These are phyloP conservation scores for Isochrysis galbana DNA, from an alignment of 78 protist species.

Conservation along the genomic window DNA sequence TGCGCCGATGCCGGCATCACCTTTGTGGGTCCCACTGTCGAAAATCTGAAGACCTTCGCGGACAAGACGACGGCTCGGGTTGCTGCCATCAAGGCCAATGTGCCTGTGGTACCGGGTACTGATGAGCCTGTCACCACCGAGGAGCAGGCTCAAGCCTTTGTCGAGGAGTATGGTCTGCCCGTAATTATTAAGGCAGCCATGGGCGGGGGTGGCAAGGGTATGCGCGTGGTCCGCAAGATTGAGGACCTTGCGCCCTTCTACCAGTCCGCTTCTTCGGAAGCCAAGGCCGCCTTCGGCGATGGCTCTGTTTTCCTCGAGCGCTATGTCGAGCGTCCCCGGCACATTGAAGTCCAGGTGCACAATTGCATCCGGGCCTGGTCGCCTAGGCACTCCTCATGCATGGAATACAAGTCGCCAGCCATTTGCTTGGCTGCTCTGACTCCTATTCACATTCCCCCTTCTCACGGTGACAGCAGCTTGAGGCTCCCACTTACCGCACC, in stretches of 20 bases:
- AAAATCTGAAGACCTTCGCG: slow-evolving; percentile 1
- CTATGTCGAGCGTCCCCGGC: slow-evolving; percentile 62
- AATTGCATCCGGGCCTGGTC: too few species aligned
- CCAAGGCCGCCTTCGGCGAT: slow-evolving; percentile 62
- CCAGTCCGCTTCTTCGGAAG: slow-evolving; percentile 30
- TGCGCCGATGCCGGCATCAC: slow-evolving; percentile 34
- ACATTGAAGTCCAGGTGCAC: too few species aligned
- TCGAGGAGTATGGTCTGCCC: neutral
- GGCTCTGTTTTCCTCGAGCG: slow-evolving; percentile 77
- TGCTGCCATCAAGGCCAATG: slow-evolving; percentile 10
- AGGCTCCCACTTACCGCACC: too few species aligned
- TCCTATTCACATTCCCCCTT: too few species aligned
- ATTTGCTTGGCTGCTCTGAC: too few species aligned
- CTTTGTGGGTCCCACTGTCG: slow-evolving; percentile 41
- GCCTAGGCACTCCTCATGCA: too few species aligned
- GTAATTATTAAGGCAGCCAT: slow-evolving; percentile 66
- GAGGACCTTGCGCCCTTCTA: neutral
- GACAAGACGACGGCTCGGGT: slow-evolving; percentile 53
- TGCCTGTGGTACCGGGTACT: neutral
- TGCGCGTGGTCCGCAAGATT: slow-evolving; percentile 40
- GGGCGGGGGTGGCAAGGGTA: slow-evolving; percentile 74
- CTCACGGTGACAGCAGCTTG: too few species aligned
- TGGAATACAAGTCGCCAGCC: too few species aligned
- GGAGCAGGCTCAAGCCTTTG: neutral
- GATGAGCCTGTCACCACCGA: slow-evolving; percentile 5